These are phyloP conservation scores for Glycine tomentella DNA, from an alignment of 306 rosid species.

Conservation along the genomic window DNA sequence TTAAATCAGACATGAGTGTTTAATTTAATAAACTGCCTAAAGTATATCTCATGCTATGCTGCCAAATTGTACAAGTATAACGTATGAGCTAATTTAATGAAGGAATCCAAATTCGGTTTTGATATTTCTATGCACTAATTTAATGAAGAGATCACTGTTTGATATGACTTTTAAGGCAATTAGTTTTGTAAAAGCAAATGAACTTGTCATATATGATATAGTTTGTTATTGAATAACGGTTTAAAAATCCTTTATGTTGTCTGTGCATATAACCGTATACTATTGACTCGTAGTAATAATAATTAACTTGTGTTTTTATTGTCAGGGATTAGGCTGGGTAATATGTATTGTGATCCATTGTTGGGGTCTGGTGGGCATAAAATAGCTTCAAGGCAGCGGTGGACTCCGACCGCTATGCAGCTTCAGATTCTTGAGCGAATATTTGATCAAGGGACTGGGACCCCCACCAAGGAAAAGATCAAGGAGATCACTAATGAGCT, in stretches of 20 bases:
- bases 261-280: not conserved
- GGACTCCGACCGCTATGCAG: constrained; percentile 87
- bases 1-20: no score
- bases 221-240: not conserved
- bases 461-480: constrained; percentile 93
- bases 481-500: constrained; percentile 87
- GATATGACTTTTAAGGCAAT: not conserved
- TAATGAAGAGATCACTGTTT: not conserved
- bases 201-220: not conserved
- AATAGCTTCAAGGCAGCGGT: constrained; percentile 81
- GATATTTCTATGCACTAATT: no score
- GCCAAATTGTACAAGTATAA: not conserved
- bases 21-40: no score
- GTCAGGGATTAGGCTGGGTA: constrained; percentile 81
- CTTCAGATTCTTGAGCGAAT: constrained; percentile 85
- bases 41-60: no score
- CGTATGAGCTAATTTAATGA: not conserved
- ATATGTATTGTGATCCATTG: constrained; percentile 74
- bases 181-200: not conserved
- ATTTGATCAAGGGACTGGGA: constrained; percentile 79
- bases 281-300: not conserved
- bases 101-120: not conserved
- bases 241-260: not conserved
- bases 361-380: constrained; percentile 80
- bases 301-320: constrained; percentile 6